Evolutionary conservation across 2,329 filamentous ascomycete species (phyloP).

Genomic region (Claviceps capensis): DNA sequence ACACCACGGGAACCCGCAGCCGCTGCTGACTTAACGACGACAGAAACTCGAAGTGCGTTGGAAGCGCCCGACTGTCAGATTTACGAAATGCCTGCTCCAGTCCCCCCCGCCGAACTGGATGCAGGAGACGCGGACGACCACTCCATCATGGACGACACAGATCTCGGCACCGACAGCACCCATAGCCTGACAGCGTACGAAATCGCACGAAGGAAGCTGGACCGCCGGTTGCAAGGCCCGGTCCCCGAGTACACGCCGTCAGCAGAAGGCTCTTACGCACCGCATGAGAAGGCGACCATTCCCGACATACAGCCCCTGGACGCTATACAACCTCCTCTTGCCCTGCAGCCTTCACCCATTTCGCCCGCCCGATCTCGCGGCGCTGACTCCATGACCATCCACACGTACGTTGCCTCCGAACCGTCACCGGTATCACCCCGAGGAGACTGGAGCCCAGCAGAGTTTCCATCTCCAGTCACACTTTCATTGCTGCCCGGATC

Average conservation of each 20-base stretch:
- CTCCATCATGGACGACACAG: conserved; percentile 24
- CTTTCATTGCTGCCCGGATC: conserved; percentile 16
- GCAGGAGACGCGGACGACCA: conserved; percentile 22
- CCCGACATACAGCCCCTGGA: conserved; percentile 8
- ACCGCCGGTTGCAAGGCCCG: conserved; percentile 35
- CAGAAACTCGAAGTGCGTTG: conserved; percentile 15
- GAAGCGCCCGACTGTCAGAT: conserved; percentile 32
- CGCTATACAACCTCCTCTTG: conserved; percentile 7
- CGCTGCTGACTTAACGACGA: conserved; percentile 6
- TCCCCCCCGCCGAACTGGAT: conserved; percentile 35
- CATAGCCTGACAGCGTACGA: conserved; percentile 35
- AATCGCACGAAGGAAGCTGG: conserved; percentile 33
- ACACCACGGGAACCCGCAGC: conserved; percentile 10
- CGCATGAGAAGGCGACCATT: conserved; percentile 16
- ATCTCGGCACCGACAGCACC: conserved; percentile 26
- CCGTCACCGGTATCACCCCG: conserved; percentile 36
- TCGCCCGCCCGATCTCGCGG: conserved; percentile 11
- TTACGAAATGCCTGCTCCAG: conserved; percentile 36
- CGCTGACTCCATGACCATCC: conserved; percentile 13
- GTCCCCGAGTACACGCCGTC: conserved; percentile 35
- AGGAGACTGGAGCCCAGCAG: conserved; percentile 27
- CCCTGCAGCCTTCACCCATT: conserved; percentile 6
- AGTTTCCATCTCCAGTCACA: conserved; percentile 29
- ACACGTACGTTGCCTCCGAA: conserved; percentile 26
- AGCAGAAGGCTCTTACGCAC: conserved; percentile 12